A percentile compares a stretch with the other conserved stretches of the same genome.
Conservation (phyloP, 2,329 filamentous ascomycete genomes). For the Pseudopithomyces chartarum region DNA sequence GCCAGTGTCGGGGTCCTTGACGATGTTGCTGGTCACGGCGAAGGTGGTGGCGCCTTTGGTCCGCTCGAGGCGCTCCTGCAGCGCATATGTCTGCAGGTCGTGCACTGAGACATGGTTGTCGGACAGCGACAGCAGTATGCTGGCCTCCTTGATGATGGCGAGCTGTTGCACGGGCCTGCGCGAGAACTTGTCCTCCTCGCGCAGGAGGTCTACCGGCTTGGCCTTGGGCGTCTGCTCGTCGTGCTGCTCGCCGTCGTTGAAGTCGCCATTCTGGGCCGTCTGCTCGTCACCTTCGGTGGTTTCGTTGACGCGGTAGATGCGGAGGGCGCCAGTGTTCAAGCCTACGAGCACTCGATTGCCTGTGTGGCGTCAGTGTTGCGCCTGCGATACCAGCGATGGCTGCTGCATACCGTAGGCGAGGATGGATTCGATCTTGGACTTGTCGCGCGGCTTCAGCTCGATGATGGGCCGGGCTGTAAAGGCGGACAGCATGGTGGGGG, state of each 20-base stretch:
- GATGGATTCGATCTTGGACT: slow-evolving; percentile 95
- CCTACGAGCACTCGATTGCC: slow-evolving; percentile 91
- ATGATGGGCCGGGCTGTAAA: slow-evolving; percentile 96
- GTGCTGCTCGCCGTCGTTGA: slow-evolving; percentile 50
- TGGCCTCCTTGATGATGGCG: slow-evolving; percentile 93
- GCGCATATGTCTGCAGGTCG: slow-evolving; percentile 82
- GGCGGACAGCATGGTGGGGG: slow-evolving; percentile 80
- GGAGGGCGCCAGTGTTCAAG: slow-evolving; percentile 83
- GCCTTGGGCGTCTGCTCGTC: slow-evolving; percentile 39
- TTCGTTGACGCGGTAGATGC: slow-evolving; percentile 91
- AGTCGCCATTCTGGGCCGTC: slow-evolving; percentile 38
- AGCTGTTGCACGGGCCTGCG: slow-evolving; percentile 89
- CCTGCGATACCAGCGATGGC: not conserved
- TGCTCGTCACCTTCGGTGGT: slow-evolving; percentile 47
- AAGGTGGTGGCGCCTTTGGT: slow-evolving; percentile 91
- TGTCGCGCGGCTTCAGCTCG: slow-evolving; percentile 94
- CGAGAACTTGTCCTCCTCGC: slow-evolving; percentile 94
- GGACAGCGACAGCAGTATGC: slow-evolving; percentile 86
- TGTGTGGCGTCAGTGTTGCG: slow-evolving; percentile 44
- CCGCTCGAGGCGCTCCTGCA: slow-evolving; percentile 77
- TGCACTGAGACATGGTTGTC: slow-evolving; percentile 89
- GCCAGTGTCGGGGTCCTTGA: slow-evolving; percentile 83
- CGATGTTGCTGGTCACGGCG: slow-evolving; percentile 92
- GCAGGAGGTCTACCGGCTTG: slow-evolving; percentile 76
- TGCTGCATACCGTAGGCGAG: slow-evolving; percentile 75